Evolutionary conservation across 352 stramenopile species (phyloP).

Genomic region (Phytophthora palmivora): DNA sequence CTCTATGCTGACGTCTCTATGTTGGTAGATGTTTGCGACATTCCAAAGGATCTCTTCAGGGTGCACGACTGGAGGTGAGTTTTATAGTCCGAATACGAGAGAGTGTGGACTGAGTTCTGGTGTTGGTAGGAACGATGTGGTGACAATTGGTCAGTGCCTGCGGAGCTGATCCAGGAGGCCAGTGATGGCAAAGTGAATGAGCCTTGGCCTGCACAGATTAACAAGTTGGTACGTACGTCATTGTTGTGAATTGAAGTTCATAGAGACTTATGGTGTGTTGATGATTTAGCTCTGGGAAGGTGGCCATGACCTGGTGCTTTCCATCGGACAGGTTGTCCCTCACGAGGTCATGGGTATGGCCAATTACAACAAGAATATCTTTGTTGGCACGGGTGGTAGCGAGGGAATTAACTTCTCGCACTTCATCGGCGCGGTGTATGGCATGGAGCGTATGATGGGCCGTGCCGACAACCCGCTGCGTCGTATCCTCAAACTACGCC

Average conservation of each 20-base stretch:
- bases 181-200: conserved; percentile 96
- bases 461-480: conserved; percentile 95
- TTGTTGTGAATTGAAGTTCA: conserved; percentile 4
- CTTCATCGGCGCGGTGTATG: conserved; percentile 98
- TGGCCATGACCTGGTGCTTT: conserved; percentile 93
- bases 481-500: conserved; percentile 96
- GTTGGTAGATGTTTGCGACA: conserved; percentile 92
- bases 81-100: not conserved
- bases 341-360: conserved; percentile 99
- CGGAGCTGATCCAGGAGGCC: conserved; percentile 91
- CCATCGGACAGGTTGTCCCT: conserved; percentile 97
- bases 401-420: conserved; percentile 98
- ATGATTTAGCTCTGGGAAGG: conserved; percentile 89
- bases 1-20: conserved; percentile 1
- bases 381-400: conserved; percentile 94
- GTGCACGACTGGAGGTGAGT: conserved; percentile 96
- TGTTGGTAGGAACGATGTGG: conserved; percentile 91
- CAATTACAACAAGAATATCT: conserved; percentile 99
- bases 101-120: not conserved
- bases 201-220: conserved; percentile 96
- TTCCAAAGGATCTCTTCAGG: conserved; percentile 88
- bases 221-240: conserved; percentile 86
- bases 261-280: not conserved
- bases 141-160: conserved; percentile 96
- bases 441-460: conserved; percentile 99